Percentiles rank a stretch among this genome's conserved stretches.
Evolutionary conservation across 2,329 filamentous ascomycete species (phyloP).

Genomic region (Malbranchea zuffiana): DNA sequence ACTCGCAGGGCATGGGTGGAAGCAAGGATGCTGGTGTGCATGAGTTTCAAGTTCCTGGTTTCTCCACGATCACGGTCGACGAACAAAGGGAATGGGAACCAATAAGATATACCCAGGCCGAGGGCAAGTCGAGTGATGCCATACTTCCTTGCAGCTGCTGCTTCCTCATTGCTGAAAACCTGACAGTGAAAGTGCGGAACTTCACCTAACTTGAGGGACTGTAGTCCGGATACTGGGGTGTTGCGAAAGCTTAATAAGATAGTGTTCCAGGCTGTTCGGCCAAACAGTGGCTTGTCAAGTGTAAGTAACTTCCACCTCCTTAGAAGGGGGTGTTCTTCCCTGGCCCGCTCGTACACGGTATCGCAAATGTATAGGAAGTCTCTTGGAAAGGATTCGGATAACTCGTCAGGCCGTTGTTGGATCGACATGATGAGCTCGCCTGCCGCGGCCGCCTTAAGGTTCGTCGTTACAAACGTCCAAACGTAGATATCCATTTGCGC

Average conservation of each 20-base stretch:
- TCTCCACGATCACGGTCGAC: constrained; percentile 1
- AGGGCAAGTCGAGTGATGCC: neutral
- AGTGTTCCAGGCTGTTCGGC: neutral
- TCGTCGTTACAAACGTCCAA: neutral
- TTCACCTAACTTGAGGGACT: neutral
- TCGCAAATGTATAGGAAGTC: neutral
- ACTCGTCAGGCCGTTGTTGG: neutral
- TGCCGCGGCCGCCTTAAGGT: neutral
- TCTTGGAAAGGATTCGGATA: neutral
- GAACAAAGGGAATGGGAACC: constrained; percentile 1
- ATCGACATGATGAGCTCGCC: constrained; percentile 1
- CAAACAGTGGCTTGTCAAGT: neutral
- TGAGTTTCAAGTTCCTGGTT: neutral
- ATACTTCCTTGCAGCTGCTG: constrained; percentile 1
- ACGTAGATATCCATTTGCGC: neutral
- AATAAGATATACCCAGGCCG: neutral
- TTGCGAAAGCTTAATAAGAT: neutral
- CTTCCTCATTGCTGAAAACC: neutral
- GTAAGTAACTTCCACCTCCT: neutral
- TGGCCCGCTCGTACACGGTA: constrained; percentile 1
- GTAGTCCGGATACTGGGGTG: neutral
- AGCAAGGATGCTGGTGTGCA: neutral
- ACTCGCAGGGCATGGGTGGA: neutral
- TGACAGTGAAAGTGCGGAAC: constrained; percentile 1
- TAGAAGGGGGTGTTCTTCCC: neutral